Conservation (phyloP, 2,329 filamentous ascomycete genomes). For the Xylaria sp. region DNA sequence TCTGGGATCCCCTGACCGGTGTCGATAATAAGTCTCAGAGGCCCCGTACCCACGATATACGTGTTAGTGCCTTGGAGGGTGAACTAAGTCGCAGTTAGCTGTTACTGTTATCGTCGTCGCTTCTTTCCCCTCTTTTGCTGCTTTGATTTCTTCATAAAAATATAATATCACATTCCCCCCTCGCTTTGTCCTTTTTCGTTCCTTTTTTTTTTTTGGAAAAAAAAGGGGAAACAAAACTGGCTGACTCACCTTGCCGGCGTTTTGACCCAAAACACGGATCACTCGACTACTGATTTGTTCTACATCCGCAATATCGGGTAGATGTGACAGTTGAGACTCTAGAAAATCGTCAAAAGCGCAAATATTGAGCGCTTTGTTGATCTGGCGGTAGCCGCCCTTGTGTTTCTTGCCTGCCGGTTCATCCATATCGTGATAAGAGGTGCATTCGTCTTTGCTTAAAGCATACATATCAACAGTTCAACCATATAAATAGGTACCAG, state of each 20-base stretch:
- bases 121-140: too few relatives aligned
- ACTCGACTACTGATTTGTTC: slow-evolving; percentile 56
- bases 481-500: too few relatives aligned
- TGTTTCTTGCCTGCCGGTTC: background rate
- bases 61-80: slow-evolving; percentile 76
- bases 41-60: slow-evolving; percentile 75
- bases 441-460: background rate
- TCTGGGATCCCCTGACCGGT: slow-evolving; percentile 73
- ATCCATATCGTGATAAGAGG: background rate
- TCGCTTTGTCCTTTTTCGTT: too few relatives aligned
- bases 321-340: slow-evolving; percentile 48
- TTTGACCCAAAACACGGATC: slow-evolving; percentile 56
- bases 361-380: slow-evolving; percentile 59
- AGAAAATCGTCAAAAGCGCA: slow-evolving; percentile 62
- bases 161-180: too few relatives aligned
- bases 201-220: too few relatives aligned
- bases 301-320: slow-evolving; percentile 53
- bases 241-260: slow-evolving; percentile 52
- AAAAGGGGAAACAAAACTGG: too few relatives aligned
- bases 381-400: slow-evolving; percentile 55
- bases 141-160: too few relatives aligned
- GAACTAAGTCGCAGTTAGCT: slow-evolving; percentile 53
- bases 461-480: too few relatives aligned
- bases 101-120: too few relatives aligned
- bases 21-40: slow-evolving; percentile 73